phyloP scores from a whole-genome alignment of 2,329 filamentous ascomycete species.

The Trematosphaeria pertusa region DNA sequence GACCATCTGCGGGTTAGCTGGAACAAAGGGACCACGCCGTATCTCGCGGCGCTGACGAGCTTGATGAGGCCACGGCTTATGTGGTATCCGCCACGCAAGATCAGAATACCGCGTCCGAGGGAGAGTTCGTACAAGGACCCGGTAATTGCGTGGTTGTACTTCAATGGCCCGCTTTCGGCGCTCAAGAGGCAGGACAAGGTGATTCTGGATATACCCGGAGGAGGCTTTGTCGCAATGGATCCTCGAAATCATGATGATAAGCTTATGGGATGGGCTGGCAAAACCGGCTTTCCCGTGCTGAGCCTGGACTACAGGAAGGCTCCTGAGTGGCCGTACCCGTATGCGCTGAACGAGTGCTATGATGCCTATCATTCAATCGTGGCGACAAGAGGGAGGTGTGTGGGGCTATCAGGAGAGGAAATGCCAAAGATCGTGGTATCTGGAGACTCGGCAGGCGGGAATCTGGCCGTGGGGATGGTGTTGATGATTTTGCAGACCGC shows the following conservation, averaged over 20 bases:
- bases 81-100: conserved; percentile 78
- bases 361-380: conserved; percentile 82
- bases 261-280: conserved; percentile 88
- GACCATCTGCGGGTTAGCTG: conserved; percentile 92
- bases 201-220: conserved; percentile 88
- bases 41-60: conserved; percentile 74
- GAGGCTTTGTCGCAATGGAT: conserved; percentile 96
- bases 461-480: conserved; percentile 78
- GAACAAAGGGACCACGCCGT: conserved; percentile 93
- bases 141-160: conserved; percentile 89
- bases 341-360: conserved; percentile 85
- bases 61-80: conserved; percentile 81
- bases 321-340: conserved; percentile 83
- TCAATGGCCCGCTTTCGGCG: conserved; percentile 82
- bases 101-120: conserved; percentile 81
- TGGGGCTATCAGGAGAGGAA: conserved; percentile 73
- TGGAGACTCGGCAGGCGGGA: conserved; percentile 84
- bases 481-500: conserved; percentile 88
- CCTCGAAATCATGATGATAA: conserved; percentile 96
- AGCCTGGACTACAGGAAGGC: conserved; percentile 92
- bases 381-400: conserved; percentile 73
- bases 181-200: conserved; percentile 78
- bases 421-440: conserved; percentile 74
- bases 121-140: conserved; percentile 84
- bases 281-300: conserved; percentile 84